These are phyloP conservation scores for Aspergillus candidus DNA, from an alignment of 2,329 filamentous ascomycete species.

Conservation along the genomic window DNA sequence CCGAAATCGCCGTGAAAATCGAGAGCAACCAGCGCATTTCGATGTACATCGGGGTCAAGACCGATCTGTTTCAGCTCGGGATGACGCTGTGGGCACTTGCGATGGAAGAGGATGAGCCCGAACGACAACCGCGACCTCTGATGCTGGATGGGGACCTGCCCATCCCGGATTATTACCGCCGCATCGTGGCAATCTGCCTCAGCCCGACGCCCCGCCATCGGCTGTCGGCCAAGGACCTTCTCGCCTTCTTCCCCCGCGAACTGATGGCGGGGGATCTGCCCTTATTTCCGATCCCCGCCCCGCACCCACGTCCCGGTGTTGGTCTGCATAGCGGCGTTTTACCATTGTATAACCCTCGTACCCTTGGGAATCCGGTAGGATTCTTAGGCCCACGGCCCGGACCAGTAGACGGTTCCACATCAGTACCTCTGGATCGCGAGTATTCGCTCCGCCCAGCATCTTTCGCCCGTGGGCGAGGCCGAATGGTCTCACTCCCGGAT, in stretches of 20 bases:
- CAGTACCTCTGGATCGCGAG: neutral
- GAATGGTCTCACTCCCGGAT: neutral
- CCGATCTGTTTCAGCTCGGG: slow-evolving; percentile 88
- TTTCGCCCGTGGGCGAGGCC: neutral
- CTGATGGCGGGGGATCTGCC: slow-evolving; percentile 12
- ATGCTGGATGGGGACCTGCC: slow-evolving; percentile 46
- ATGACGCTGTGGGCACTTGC: slow-evolving; percentile 96
- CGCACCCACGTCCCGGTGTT: slow-evolving; percentile 13
- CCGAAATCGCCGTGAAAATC: slow-evolving; percentile 79
- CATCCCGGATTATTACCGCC: slow-evolving; percentile 73
- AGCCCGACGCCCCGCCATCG: slow-evolving; percentile 66
- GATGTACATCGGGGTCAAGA: slow-evolving; percentile 98
- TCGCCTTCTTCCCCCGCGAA: slow-evolving; percentile 58
- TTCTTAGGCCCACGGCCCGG: slow-evolving; percentile 12
- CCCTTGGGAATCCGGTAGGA: slow-evolving; percentile 4
- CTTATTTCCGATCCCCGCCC: slow-evolving; percentile 11
- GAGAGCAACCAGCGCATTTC: slow-evolving; percentile 83
- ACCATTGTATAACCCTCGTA: slow-evolving; percentile 15
- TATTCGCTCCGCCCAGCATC: neutral
- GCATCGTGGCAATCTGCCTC: slow-evolving; percentile 70
- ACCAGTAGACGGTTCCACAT: slow-evolving; percentile 2
- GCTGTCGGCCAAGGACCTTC: slow-evolving; percentile 64
- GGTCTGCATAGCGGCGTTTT: slow-evolving; percentile 15
- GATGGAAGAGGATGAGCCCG: slow-evolving; percentile 82
- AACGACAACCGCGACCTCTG: slow-evolving; percentile 67